A percentile compares a stretch with the other conserved stretches of the same genome.
These are phyloP conservation scores for Patellifolia procumbens DNA, from an alignment of 179 eudicot species.

Conservation along the genomic window DNA sequence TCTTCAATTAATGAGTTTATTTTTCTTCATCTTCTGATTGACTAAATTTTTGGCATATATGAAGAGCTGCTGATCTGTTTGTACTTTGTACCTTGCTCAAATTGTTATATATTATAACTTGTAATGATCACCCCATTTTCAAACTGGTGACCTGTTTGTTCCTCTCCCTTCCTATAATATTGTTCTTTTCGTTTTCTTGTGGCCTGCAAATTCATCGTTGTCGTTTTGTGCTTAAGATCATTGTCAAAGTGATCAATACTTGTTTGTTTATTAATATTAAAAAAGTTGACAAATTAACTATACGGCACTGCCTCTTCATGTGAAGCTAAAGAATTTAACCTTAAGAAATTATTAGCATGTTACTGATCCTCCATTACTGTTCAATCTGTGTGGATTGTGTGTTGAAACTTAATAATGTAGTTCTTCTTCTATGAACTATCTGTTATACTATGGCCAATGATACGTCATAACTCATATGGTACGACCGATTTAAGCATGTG, in stretches of 20 bases:
- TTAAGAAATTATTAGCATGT: not conserved
- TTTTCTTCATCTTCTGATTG: not conserved
- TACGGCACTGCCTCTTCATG: constrained; percentile 16
- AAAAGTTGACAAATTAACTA: not conserved
- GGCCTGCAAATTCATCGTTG: not conserved
- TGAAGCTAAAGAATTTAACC: constrained; percentile 10
- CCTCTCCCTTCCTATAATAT: not conserved
- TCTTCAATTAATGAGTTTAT: not conserved
- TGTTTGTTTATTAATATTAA: not conserved
- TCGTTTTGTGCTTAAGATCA: constrained; percentile 16
- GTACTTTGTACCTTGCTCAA: too few relatives aligned
- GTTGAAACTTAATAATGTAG: too few relatives aligned
- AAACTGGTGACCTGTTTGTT: constrained; percentile 1
- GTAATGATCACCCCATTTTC: not conserved
- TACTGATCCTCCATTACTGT: too few relatives aligned
- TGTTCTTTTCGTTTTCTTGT: not conserved
- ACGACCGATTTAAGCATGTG: not conserved
- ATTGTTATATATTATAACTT: not conserved
- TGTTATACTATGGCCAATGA: not conserved
- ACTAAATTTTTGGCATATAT: not conserved
- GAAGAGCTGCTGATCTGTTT: too few relatives aligned
- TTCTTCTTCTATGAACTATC: not conserved
- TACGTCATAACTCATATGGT: constrained; percentile 9
- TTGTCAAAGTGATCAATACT: constrained; percentile 11
- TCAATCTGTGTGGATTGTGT: too few relatives aligned